Percentiles rank a stretch among this genome's conserved stretches.
Evolutionary conservation across 129 eudicot species (phyloP).

Genomic region (Saussurea involucrata): DNA sequence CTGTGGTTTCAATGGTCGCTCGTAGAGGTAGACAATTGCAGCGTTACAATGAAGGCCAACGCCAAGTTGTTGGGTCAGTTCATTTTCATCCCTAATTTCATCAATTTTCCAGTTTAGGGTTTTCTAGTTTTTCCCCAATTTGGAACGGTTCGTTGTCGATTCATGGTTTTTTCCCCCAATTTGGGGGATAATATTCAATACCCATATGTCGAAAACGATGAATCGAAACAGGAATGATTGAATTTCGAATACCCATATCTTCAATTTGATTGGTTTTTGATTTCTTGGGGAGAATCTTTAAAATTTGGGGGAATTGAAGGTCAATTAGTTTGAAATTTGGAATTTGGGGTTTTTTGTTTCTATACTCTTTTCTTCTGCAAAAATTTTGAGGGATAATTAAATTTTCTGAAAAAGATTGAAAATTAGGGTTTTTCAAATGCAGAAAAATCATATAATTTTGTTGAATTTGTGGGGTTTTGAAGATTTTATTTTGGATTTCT

Average conservation of each 20-base stretch:
- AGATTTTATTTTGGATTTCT: not conserved
- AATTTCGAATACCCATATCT: not conserved
- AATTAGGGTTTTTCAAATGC: not conserved
- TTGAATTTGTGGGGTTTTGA: not conserved
- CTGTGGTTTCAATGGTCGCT: slow-evolving; percentile 61
- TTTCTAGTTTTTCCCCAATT: not conserved
- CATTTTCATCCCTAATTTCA: not conserved
- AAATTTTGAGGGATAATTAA: not conserved
- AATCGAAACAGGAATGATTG: not conserved
- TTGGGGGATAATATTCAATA: not conserved
- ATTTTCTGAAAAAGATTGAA: not conserved
- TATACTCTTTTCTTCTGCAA: not conserved
- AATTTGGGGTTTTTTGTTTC: not conserved
- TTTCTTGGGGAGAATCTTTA: not conserved
- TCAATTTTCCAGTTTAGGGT: not conserved
- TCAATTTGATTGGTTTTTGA: not conserved
- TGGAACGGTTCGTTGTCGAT: too few relatives aligned
- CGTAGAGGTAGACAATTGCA: slow-evolving; percentile 75
- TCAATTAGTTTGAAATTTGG: not conserved
- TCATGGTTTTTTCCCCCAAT: too few relatives aligned
- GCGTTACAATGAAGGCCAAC: slow-evolving; percentile 66
- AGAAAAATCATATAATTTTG: not conserved
- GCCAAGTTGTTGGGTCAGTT: slow-evolving; percentile 81
- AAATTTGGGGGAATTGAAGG: not conserved
- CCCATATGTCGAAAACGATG: not conserved